A percentile compares a stretch with the other conserved stretches of the same genome.
These are phyloP conservation scores for Gaertneriomyces sp. DNA, from an alignment of 192 early-diverging fungal genomes.

Conservation along the genomic window DNA sequence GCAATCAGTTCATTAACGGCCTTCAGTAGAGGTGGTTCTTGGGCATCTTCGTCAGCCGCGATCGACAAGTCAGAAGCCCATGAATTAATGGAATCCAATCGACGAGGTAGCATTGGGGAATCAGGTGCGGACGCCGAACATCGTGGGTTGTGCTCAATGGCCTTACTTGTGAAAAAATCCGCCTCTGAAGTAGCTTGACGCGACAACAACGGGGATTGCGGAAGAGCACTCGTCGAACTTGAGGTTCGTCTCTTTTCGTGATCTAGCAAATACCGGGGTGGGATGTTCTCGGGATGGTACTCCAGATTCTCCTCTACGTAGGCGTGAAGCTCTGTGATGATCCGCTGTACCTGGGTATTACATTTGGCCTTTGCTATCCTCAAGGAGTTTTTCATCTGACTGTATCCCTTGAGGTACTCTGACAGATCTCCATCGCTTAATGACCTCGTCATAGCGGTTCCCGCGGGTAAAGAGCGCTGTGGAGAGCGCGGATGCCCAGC, in stretches of 20 bases:
- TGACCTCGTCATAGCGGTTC: slow-evolving; percentile 29
- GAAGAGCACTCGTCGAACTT: slow-evolving; percentile 1
- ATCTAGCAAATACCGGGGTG: slow-evolving; percentile 8
- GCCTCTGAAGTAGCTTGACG: too few relatives aligned
- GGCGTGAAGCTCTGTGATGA: slow-evolving; percentile 64
- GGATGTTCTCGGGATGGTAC: slow-evolving; percentile 18
- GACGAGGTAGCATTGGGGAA: slow-evolving; percentile 6
- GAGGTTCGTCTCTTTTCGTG: slow-evolving; percentile 14
- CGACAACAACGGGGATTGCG: too few relatives aligned
- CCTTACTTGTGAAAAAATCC: not conserved
- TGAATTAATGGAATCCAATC: slow-evolving; percentile 13
- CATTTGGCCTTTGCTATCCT: slow-evolving; percentile 50
- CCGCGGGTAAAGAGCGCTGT: not conserved
- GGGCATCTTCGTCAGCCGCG: slow-evolving; percentile 27
- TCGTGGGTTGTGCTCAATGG: not conserved
- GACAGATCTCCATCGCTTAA: slow-evolving; percentile 45
- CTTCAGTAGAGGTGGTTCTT: slow-evolving; percentile 46
- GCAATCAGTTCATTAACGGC: slow-evolving; percentile 65
- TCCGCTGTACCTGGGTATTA: slow-evolving; percentile 57
- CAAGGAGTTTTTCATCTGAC: slow-evolving; percentile 45
- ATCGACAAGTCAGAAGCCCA: slow-evolving; percentile 26
- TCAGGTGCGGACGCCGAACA: slow-evolving; percentile 18
- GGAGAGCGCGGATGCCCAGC: not conserved
- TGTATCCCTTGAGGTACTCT: slow-evolving; percentile 50
- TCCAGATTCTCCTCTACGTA: slow-evolving; percentile 59